A percentile compares a stretch with the other conserved stretches of the same genome.
phyloP scores from a whole-genome alignment of 352 stramenopile species.

The Phytophthora constricta region DNA sequence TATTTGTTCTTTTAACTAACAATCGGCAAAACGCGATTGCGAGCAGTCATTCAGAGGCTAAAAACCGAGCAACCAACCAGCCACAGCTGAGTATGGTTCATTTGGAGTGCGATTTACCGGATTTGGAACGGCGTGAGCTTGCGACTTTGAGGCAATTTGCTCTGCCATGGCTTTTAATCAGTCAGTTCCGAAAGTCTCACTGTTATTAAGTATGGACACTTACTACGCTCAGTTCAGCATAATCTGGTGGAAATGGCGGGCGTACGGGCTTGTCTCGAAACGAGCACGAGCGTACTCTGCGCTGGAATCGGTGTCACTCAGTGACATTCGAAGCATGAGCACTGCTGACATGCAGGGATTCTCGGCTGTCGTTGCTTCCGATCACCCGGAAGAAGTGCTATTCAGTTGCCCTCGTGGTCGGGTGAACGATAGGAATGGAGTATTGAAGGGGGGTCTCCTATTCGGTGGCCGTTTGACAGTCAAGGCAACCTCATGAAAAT shows the following conservation, averaged over 20 bases:
- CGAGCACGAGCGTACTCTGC: slow-evolving; percentile 1
- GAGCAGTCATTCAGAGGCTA: neutral
- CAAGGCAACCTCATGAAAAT: slow-evolving; percentile 5
- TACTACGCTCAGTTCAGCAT: neutral
- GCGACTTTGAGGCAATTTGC: slow-evolving; percentile 11
- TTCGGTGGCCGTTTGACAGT: slow-evolving; percentile 14
- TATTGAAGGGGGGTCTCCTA: neutral
- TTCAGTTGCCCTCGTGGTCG: neutral
- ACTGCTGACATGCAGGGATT: slow-evolving; percentile 5
- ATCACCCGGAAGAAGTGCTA: slow-evolving; percentile 19
- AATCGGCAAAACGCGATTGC: too few relatives aligned
- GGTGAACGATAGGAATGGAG: slow-evolving; percentile 1
- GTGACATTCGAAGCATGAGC: slow-evolving; percentile 9
- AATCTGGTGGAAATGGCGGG: slow-evolving; percentile 24
- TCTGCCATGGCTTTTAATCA: slow-evolving; percentile 15
- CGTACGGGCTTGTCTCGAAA: slow-evolving; percentile 20
- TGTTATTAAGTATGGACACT: slow-evolving; percentile 6
- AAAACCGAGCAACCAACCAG: too few relatives aligned
- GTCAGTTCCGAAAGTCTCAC: slow-evolving; percentile 16
- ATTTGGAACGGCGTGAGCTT: neutral
- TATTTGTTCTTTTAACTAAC: neutral
- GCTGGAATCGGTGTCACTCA: slow-evolving; percentile 9
- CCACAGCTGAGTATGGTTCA: slow-evolving; percentile 6
- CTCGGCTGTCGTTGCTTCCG: neutral
- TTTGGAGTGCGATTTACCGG: slow-evolving; percentile 5